Evolutionary conservation across 495 filamentous ascomycete species (phyloP), one percentile per base, ranked within the genome.

Genomic region (Podospora appendiculata): DNA sequence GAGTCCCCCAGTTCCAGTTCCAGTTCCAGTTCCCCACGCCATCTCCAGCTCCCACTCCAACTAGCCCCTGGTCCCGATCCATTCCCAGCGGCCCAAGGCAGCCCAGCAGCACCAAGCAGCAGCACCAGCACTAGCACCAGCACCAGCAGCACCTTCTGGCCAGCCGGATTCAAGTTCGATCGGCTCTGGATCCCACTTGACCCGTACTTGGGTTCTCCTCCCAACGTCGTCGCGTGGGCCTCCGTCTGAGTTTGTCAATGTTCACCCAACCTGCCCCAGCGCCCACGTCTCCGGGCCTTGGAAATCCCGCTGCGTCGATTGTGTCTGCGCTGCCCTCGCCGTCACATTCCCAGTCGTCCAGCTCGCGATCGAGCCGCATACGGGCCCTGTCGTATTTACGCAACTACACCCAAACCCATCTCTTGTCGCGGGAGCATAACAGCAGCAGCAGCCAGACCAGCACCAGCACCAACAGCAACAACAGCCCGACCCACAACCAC

Each of bases 381-480:
- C 78, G 87, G 32, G 84, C 86, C 34, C 72, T 94, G 50, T 86
- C 79, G 55, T 86, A 88, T 69, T 75, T 94, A 48, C 80, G 86
- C 53, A 83, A 74, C 67, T 86, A 88, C 69, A 85, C 84, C 3
- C 81, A 84, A 58, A 82, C 73, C 58, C 79, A 83, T 71, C 71
- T 83, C 44, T 71, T 81, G 56, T 73, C 78, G 32, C 72, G 75
- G 48, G 71, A 78, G 41, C 67, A 69, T 25, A 25, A 25, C 45
- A 64, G 67, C 52, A 63, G 63, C 65, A 53, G 63, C 60, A 56
- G 36, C 13, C 34, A 6, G 34, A 13, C 58, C 58, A 59, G 56
- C 50, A 52, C 11, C 51, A 42, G 19, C 50, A 49, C n/a, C 50
- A 54, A 32, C 51, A 39, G 32, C 45, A 53, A 34, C 55, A 48